These are phyloP conservation scores for Russula sp. DNA, from an alignment of 768 basidiomycete species.

Conservation along the genomic window DNA sequence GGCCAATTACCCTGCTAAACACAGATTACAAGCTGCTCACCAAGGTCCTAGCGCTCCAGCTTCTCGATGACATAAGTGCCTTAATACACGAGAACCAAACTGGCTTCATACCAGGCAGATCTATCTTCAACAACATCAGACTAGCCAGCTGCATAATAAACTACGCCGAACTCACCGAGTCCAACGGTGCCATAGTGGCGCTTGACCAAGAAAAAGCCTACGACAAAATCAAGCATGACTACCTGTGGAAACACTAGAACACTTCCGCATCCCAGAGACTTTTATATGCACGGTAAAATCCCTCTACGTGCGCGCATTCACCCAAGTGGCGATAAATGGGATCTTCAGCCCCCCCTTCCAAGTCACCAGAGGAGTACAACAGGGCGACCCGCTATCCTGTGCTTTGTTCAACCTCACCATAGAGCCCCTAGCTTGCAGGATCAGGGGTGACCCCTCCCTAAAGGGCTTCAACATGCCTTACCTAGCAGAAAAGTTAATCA, in stretches of 20 bases:
- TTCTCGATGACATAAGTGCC: neutral
- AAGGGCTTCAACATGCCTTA: neutral
- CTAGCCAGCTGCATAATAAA: neutral
- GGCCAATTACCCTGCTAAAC: slow-evolving; percentile 27
- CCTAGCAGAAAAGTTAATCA: neutral
- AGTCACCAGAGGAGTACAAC: neutral
- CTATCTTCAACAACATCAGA: too few relatives aligned
- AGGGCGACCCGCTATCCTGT: neutral
- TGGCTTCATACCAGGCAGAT: too few relatives aligned
- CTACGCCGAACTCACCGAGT: slow-evolving; percentile 5
- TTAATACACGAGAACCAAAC: too few relatives aligned
- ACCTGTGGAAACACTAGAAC: neutral
- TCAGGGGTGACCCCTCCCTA: neutral
- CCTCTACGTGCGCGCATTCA: neutral
- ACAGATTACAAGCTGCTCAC: slow-evolving; percentile 31
- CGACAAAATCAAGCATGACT: slow-evolving; percentile 17
- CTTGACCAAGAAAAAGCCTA: slow-evolving; percentile 15
- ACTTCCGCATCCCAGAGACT: neutral
- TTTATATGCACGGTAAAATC: neutral
- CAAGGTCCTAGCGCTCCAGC: neutral
- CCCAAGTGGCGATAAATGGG: neutral
- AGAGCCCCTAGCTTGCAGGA: too few relatives aligned
- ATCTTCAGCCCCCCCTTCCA: neutral
- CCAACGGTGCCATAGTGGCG: neutral
- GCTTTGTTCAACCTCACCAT: too few relatives aligned